Percentiles rank a stretch among this genome's conserved stretches.
These are phyloP conservation scores for Septoria petroselini DNA, from an alignment of 2,329 filamentous ascomycete genomes.

Conservation along the genomic window DNA sequence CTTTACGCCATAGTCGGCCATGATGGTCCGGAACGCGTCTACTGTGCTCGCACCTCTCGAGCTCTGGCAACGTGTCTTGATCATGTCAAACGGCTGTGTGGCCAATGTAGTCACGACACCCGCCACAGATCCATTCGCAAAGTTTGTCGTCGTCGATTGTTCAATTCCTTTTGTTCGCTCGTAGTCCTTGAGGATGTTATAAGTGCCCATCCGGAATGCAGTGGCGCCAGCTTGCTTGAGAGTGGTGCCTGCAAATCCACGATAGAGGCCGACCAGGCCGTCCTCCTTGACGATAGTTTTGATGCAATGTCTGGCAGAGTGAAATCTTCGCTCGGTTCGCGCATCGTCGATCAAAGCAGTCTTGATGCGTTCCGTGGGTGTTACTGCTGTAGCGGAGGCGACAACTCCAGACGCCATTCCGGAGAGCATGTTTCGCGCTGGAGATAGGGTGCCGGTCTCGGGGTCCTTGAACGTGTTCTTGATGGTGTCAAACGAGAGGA, in stretches of 20 bases:
- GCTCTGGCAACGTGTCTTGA: slow-evolving; percentile 63
- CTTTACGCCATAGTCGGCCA: slow-evolving; percentile 56
- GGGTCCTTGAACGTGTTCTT: slow-evolving; percentile 56
- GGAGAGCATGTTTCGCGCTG: slow-evolving; percentile 57
- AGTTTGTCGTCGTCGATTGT: slow-evolving; percentile 55
- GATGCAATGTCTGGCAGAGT: slow-evolving; percentile 52
- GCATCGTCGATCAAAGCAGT: slow-evolving; percentile 65
- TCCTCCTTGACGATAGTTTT: slow-evolving; percentile 50
- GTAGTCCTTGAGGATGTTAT: slow-evolving; percentile 62
- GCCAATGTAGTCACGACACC: slow-evolving; percentile 59
- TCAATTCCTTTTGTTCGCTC: slow-evolving; percentile 48
- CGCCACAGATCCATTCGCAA: slow-evolving; percentile 60
- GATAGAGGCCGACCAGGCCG: slow-evolving; percentile 55
- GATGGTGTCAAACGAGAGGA: slow-evolving; percentile 64
- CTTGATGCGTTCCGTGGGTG: slow-evolving; percentile 66
- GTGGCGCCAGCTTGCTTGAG: slow-evolving; percentile 62
- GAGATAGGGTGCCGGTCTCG: slow-evolving; percentile 56
- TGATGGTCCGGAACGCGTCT: slow-evolving; percentile 55
- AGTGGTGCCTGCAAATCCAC: slow-evolving; percentile 59
- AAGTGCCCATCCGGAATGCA: slow-evolving; percentile 60
- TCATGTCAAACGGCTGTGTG: slow-evolving; percentile 61
- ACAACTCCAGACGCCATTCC: slow-evolving; percentile 63
- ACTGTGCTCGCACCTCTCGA: slow-evolving; percentile 56
- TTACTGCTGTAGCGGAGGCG: slow-evolving; percentile 63
- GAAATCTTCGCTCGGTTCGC: slow-evolving; percentile 49